These are phyloP conservation scores for Russula lepida DNA, from an alignment of 768 basidiomycete genomes.

Conservation along the genomic window DNA sequence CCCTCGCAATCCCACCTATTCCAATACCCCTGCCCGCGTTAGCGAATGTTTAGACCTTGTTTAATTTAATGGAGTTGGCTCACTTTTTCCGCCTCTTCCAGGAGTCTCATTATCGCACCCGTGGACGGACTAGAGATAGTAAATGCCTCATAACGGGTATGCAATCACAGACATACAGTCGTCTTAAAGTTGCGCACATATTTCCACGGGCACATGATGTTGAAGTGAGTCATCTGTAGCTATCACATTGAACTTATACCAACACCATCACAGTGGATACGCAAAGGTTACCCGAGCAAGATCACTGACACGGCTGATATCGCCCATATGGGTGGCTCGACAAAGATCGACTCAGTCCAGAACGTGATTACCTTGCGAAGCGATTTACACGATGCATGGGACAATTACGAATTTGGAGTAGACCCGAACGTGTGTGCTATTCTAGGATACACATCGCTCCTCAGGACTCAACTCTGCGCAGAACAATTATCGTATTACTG, in stretches of 20 bases:
- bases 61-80: neutral
- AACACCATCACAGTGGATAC: neutral
- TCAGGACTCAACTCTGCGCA: neutral
- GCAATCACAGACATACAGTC: neutral
- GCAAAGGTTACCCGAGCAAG: neutral
- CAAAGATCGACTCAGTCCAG: neutral
- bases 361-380: neutral
- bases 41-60: neutral
- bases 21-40: neutral
- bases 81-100: neutral
- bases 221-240: neutral
- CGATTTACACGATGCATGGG: constrained; percentile 1
- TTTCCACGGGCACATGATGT: constrained; percentile 2
- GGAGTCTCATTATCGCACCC: neutral
- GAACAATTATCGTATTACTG: constrained; percentile 1
- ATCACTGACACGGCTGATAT: neutral
- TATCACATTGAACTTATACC: neutral
- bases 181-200: neutral
- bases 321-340: neutral
- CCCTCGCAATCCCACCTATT: neutral
- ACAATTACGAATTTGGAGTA: constrained; percentile 3
- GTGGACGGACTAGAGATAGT: neutral
- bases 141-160: neutral
- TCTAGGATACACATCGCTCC: neutral
- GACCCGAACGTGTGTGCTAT: neutral